These are phyloP conservation scores for Plasmopara halstedii DNA, from an alignment of 352 stramenopile species.

Conservation along the genomic window DNA sequence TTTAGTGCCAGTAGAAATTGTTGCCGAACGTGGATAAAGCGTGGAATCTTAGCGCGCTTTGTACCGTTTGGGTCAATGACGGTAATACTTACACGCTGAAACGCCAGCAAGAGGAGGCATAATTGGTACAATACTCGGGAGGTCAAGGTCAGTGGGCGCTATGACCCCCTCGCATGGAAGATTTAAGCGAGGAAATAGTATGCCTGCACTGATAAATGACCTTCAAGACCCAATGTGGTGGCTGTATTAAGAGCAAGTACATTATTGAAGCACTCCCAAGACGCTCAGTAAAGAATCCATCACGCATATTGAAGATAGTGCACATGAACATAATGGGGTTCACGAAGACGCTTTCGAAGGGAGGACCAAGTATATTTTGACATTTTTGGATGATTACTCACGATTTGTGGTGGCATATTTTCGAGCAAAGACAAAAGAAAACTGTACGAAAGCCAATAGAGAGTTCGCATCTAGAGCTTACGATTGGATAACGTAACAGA, in stretches of 20 bases:
- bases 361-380: not conserved
- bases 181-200: no score
- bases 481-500: not conserved
- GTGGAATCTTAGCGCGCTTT: no score
- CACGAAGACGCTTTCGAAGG: not conserved
- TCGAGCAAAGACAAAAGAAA: not conserved
- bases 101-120: no score
- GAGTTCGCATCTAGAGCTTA: not conserved
- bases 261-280: not conserved
- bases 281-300: not conserved
- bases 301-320: not conserved
- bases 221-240: not conserved
- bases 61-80: no score
- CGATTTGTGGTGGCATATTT: not conserved
- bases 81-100: no score
- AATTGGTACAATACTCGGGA: no score
- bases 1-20: no score
- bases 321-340: not conserved
- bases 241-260: not conserved
- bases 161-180: no score
- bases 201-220: no score
- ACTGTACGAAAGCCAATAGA: not conserved
- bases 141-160: no score
- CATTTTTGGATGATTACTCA: not conserved
- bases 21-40: no score